Evolutionary conservation across 2,329 filamentous ascomycete species (phyloP).

Genomic region (Aspergillus latus): DNA sequence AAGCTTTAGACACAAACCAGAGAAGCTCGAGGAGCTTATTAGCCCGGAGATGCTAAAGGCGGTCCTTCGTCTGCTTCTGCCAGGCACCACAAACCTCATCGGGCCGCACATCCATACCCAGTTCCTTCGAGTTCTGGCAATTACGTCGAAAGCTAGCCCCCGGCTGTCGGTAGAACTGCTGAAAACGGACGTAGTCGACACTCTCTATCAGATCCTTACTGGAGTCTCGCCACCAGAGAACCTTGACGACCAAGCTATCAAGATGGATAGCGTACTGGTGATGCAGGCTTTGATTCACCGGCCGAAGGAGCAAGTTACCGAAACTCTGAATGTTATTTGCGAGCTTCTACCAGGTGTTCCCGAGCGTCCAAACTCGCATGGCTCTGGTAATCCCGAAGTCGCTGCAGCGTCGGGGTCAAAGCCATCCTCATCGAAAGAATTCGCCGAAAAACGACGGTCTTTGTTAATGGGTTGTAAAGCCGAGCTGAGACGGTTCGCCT

Average conservation of each 20-base stretch:
- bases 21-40: conserved; percentile 88
- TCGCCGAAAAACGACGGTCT: conserved; percentile 75
- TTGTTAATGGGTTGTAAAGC: conserved; percentile 78
- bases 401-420: conserved; percentile 41
- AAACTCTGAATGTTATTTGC: conserved; percentile 96
- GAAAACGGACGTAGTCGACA: conserved; percentile 96
- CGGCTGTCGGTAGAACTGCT: conserved; percentile 83
- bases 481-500: conserved; percentile 85
- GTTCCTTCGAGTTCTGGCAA: conserved; percentile 87
- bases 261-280: conserved; percentile 93
- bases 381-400: conserved; percentile 53
- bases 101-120: conserved; percentile 93
- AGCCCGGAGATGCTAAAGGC: conserved; percentile 82
- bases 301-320: conserved; percentile 91
- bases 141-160: conserved; percentile 85
- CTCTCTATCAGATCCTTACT: conserved; percentile 93
- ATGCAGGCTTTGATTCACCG: conserved; percentile 98
- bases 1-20: conserved; percentile 87
- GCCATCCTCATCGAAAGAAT: conserved; percentile 50
- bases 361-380: conserved; percentile 52
- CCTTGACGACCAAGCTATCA: conserved; percentile 55
- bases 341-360: conserved; percentile 81
- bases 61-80: conserved; percentile 81
- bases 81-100: conserved; percentile 93
- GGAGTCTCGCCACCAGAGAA: conserved; percentile 87